These are phyloP conservation scores for Cladosporium oxysporum DNA, from an alignment of 2,329 filamentous ascomycete genomes.

Conservation along the genomic window DNA sequence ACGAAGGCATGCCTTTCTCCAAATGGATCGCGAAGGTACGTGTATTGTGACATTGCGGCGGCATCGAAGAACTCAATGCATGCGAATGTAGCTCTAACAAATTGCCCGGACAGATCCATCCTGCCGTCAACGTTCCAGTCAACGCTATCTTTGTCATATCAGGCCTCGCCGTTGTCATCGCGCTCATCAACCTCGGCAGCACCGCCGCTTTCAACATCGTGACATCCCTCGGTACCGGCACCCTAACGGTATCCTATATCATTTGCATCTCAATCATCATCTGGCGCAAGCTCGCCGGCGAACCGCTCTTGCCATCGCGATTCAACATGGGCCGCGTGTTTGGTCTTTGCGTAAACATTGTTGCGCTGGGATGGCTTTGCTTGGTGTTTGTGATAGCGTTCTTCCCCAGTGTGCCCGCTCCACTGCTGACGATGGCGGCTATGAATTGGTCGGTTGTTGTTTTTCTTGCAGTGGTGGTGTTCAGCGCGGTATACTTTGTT, in stretches of 20 bases:
- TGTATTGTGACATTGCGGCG: not conserved
- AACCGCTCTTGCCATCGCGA: conserved; percentile 24
- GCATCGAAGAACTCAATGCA: not conserved
- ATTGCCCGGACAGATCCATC: conserved; percentile 24
- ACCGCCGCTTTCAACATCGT: conserved; percentile 45
- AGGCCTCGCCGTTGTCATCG: conserved; percentile 19
- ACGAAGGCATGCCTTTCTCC: conserved; percentile 41
- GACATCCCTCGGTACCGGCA: conserved; percentile 38
- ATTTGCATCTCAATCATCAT: conserved; percentile 24
- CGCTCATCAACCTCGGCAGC: conserved; percentile 38
- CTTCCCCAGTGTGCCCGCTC: conserved; percentile 31
- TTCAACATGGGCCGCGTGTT: conserved; percentile 22
- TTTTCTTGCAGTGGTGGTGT: conserved; percentile 28
- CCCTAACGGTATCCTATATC: conserved; percentile 23
- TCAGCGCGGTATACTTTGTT: conserved; percentile 31
- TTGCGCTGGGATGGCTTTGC: conserved; percentile 33
- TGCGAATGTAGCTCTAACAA: not conserved
- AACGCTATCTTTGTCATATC: conserved; percentile 29
- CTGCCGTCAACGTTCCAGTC: conserved; percentile 30
- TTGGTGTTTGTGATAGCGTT: conserved; percentile 38
- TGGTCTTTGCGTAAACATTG: conserved; percentile 32
- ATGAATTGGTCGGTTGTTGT: conserved; percentile 39
- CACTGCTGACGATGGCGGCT: conserved; percentile 26
- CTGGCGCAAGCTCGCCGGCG: conserved; percentile 20
- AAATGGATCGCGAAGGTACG: conserved; percentile 33